Evolutionary conservation across 805 yeast genomes (phyloP), one percentile per base, ranked within the genome.

Genomic region (Yamadazyma kitorensis): DNA sequence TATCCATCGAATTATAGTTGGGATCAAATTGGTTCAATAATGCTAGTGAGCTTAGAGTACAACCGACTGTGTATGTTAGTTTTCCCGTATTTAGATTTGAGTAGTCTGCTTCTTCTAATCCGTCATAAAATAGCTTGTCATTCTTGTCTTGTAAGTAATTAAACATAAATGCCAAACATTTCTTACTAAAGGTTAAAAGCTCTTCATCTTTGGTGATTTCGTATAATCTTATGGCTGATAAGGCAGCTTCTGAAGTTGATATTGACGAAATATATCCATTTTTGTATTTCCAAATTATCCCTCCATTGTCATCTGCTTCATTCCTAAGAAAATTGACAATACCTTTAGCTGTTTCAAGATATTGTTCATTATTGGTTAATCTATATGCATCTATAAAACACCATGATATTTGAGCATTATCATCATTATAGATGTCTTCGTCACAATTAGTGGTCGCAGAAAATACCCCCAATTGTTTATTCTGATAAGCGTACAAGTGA

Each of bases 391-490:
- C 59, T 6, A 49, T 24, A 25, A 51, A 47, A 3, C 48, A 52
- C 58, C 60, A 57, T 4, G 47, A 48, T 3, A 52, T 38, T 34
- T 57, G 63, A 1, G 54, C 47, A 36, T 55, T 54, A 36, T 57
- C 63, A 36, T 57, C 63, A 16, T 43, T 50, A 34, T 57, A 57
- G 15, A 56, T 44, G 27, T 56, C 59, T 13, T 36, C 31, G 29
- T 50, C 51, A 12, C 43, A 43, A 6, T 45, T 51, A 2, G 49
- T 44, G 2, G 53, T 33, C 2, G 60, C 49, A 13, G 59, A n/a
- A n/a, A n/a, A n/a, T n/a, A n/a, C 36, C 5, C 36, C 36, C 17
- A 33, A 33, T 2, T 16, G 17, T 9, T 16, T 21, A 27, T 33
- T 33, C 6, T 27, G 12, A 27, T 27, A 33, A 3, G 11, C 12